Percentiles rank a stretch among this genome's conserved stretches.
These are phyloP conservation scores for Penicillium mononematosum DNA, from an alignment of 495 filamentous ascomycete species.

Conservation along the genomic window DNA sequence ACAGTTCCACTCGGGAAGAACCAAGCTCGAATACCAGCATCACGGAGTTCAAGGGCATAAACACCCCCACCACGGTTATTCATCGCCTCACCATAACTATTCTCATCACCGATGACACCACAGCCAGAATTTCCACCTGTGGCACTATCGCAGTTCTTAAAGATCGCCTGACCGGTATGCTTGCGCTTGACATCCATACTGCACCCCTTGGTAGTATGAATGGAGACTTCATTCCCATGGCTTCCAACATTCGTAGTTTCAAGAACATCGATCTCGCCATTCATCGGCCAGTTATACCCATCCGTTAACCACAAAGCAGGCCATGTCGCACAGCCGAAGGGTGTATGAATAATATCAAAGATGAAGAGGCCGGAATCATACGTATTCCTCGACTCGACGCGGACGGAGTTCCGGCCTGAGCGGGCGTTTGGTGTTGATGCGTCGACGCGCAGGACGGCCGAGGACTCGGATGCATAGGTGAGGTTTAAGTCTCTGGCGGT, in stretches of 20 bases:
- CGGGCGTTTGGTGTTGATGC: slow-evolving; percentile 40
- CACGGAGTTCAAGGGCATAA: slow-evolving; percentile 47
- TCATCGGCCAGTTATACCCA: slow-evolving; percentile 56
- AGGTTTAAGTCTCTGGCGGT: slow-evolving; percentile 46
- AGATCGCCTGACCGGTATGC: slow-evolving; percentile 32
- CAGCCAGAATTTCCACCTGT: slow-evolving; percentile 45
- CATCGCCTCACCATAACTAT: slow-evolving; percentile 43
- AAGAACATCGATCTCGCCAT: slow-evolving; percentile 53
- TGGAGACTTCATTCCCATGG: slow-evolving; percentile 45
- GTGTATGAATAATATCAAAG: slow-evolving; percentile 53
- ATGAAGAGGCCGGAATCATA: slow-evolving; percentile 55
- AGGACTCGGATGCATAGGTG: slow-evolving; percentile 46
- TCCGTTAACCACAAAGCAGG: slow-evolving; percentile 64
- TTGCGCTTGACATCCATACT: slow-evolving; percentile 49
- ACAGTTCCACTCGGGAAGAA: slow-evolving; percentile 45
- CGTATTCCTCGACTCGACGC: slow-evolving; percentile 49
- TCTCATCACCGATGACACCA: slow-evolving; percentile 35
- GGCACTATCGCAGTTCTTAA: slow-evolving; percentile 37
- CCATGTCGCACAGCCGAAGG: slow-evolving; percentile 55
- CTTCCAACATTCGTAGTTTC: slow-evolving; percentile 47
- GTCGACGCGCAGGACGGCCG: slow-evolving; percentile 55
- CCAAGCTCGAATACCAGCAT: slow-evolving; percentile 50
- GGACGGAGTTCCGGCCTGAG: slow-evolving; percentile 53
- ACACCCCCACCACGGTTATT: slow-evolving; percentile 51
- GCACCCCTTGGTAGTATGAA: slow-evolving; percentile 46